Percentiles rank a stretch among this genome's conserved stretches.
Evolutionary conservation across 2,329 filamentous ascomycete genomes (phyloP).

Genomic region (Gremmenia infestans): DNA sequence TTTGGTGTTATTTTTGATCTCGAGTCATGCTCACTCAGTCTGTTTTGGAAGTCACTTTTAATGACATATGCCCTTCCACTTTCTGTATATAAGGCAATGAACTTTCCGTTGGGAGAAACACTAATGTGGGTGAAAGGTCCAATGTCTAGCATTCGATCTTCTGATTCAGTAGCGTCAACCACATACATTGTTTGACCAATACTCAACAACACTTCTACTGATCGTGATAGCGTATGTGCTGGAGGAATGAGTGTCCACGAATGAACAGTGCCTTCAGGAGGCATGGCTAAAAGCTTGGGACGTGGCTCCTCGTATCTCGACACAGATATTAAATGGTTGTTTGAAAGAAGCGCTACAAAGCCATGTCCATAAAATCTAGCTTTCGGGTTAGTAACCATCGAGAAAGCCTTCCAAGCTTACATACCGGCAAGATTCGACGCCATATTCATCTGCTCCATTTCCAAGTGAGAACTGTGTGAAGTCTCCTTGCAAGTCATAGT

Average conservation of each 20-base stretch:
- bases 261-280: conserved; percentile 73
- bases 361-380: conserved; percentile 74
- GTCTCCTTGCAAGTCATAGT: conserved; percentile 86
- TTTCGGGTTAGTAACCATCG: not conserved
- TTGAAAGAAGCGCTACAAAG: conserved; percentile 86
- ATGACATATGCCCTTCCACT: conserved; percentile 88
- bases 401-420: not conserved
- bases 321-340: conserved; percentile 84
- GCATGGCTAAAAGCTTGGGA: conserved; percentile 72
- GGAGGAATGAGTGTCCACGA: conserved; percentile 90
- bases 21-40: conserved; percentile 87
- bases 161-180: conserved; percentile 81
- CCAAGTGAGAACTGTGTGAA: conserved; percentile 93
- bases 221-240: conserved; percentile 80
- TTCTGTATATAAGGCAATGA: conserved; percentile 79
- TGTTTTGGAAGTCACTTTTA: conserved; percentile 89
- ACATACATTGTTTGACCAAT: conserved; percentile 80
- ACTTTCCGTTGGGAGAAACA: conserved; percentile 86
- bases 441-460: conserved; percentile 80
- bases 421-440: conserved; percentile 74
- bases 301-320: conserved; percentile 86
- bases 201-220: conserved; percentile 86
- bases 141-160: conserved; percentile 85
- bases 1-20: conserved; percentile 79
- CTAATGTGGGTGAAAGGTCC: conserved; percentile 88